Conservation (phyloP, 208 protist species). For the Crithidia brevicula region DNA sequence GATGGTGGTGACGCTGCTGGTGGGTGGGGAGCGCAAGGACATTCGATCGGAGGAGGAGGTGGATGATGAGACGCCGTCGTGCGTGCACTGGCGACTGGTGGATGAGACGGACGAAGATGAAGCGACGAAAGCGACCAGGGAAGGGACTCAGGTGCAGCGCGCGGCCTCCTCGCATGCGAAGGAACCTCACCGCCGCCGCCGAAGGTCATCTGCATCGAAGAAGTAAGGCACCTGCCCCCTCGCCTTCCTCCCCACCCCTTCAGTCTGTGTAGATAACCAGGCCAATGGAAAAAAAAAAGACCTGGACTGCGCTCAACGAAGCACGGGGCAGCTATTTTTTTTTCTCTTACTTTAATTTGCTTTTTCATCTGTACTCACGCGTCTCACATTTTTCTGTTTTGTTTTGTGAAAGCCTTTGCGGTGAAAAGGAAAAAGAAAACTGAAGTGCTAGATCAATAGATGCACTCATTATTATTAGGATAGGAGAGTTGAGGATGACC, state of each 20-base stretch:
- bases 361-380: no score
- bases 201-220: not conserved
- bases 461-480: no score
- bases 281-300: no score
- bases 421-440: not conserved
- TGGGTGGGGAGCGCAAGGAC: slow-evolving; percentile 51
- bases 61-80: slow-evolving; percentile 26
- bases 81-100: slow-evolving; percentile 17
- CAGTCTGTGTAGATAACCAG: no score
- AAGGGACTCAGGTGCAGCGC: no score
- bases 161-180: no score
- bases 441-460: no score
- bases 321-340: not conserved
- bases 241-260: no score
- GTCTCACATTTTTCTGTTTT: no score
- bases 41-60: slow-evolving; percentile 64
- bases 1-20: slow-evolving; percentile 34
- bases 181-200: slow-evolving; percentile 8
- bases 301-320: no score
- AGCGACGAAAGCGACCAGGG: not conserved
- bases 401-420: no score
- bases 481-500: no score
- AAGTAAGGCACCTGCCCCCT: not conserved
- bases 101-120: slow-evolving; percentile 16
- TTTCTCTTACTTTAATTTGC: not conserved